Evolutionary conservation across 2,329 filamentous ascomycete species (phyloP), one percentile per base, ranked within the genome.

Genomic region (Talaromyces sp.): DNA sequence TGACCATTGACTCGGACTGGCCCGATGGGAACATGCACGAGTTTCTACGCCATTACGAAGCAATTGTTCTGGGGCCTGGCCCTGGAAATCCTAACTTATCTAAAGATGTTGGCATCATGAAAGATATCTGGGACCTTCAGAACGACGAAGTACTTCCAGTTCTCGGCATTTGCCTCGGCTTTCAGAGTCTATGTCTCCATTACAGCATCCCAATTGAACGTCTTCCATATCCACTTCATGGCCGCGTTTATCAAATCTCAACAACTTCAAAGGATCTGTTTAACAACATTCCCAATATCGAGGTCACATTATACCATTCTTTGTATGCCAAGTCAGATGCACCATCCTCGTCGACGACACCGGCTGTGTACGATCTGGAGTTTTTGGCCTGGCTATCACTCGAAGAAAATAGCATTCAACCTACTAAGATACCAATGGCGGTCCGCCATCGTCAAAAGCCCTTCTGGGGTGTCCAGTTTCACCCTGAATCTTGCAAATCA

Each of bases 401-500:
- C 30, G 63, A 69, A 11, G 79, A 82, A 58, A 67, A 71, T 56
- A 60, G 63, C 14, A 63, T 67, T 10, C 57, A 66, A 8, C 64
- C 60, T 13, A 63, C 64, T 19, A 65, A 69, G 41, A 85, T 86
- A 57, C 80, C 94, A n/a, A 95, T 95, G 90, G 89, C 83, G 0
- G 84, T 87, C 14, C 83, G 80, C 57, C 91, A 96, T 69, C 73
- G 69, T 16, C 66, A 58, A 1, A 86, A 85, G 59, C 91, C 92
- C 0, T 89, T 93, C 58, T 95, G 89, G 86, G 92, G 89, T 0
- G 80, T 96, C 16, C 92, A 96, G 67, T 96, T 94, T 64, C 91
- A 96, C 66, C 91, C 91, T 0, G 91, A 97, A 70, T 96, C 90
- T 0, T 96, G 91, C 69, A 95, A 91, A 3, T 88, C 90, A 35